Evolutionary conservation across 768 basidiomycete genomes (phyloP), one percentile per base, ranked within the genome.

Genomic region (Naganishia vishniacii): DNA sequence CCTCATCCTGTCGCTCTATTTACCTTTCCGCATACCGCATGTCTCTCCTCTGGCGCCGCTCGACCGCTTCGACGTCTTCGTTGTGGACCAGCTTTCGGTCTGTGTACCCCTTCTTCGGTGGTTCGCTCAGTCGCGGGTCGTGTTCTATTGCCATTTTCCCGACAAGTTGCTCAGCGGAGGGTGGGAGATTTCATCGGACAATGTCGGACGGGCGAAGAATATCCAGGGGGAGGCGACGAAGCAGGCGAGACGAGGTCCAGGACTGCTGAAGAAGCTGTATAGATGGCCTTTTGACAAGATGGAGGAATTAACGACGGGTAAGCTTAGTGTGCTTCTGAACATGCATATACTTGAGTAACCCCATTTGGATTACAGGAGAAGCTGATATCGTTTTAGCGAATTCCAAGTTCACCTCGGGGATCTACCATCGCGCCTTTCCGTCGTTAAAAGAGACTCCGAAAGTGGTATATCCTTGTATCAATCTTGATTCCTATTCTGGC

Each of bases 111-210:
- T 95, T 64, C 81, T 99, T 0, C 83, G 89, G 2, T 71, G 79
- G 65, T 71, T 89, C 15, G 83, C 81, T 2, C 80, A 81, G 23
- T 89, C 84, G n/a, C 85, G 90, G 1, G 88, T 94, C 31, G 86
- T 98, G 20, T 98, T 97, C 78, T 98, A 99, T 75, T 94, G 91
- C 69, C 95, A 98, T 75, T 98, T 99, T 69, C 95, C 94, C 0
- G 94, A 99, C 79, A 94, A 94, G 76, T 81, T 98, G 0, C 82
- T 97, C 28, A 69, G 69, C 46, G 76, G 75, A 13, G 77, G 76
- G 34, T 74, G 77, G 75, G 71, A 71, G 53, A 51, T 73, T 58
- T 28, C 46, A 23, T 84, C 87, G 6, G 53, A 69, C 29, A 67
- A 61, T 6, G 60, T 61, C 34, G 64, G 63, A 56, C 46, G 60